Evolutionary conservation across 768 basidiomycete genomes (phyloP).

Genomic region (Lyophyllum decastes): DNA sequence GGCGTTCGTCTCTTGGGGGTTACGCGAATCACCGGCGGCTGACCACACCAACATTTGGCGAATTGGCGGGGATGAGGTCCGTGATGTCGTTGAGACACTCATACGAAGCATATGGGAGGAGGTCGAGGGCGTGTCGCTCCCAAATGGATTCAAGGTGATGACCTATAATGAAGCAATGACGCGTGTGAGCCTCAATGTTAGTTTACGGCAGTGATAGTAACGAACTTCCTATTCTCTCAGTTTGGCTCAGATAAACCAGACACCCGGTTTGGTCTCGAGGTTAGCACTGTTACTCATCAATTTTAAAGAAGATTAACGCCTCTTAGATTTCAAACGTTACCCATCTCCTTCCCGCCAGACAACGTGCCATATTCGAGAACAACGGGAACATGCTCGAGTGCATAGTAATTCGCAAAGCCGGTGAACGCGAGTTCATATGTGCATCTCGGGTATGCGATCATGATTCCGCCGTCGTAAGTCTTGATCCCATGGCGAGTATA

Average conservation of each 20-base stretch:
- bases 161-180: slow-evolving; percentile 92
- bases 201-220: neutral
- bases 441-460: slow-evolving; percentile 37
- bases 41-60: slow-evolving; percentile 55
- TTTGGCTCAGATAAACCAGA: slow-evolving; percentile 97
- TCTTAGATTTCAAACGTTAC: slow-evolving; percentile 47
- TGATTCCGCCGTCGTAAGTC: slow-evolving; percentile 31
- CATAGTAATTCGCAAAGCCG: slow-evolving; percentile 43
- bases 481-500: neutral
- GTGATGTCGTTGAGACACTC: slow-evolving; percentile 74
- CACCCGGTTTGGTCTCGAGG: slow-evolving; percentile 85
- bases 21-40: slow-evolving; percentile 21
- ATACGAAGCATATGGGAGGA: slow-evolving; percentile 77
- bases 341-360: slow-evolving; percentile 33
- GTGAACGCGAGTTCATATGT: slow-evolving; percentile 40
- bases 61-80: slow-evolving; percentile 85
- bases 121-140: slow-evolving; percentile 62
- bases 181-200: slow-evolving; percentile 50
- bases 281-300: slow-evolving; percentile 28
- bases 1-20: slow-evolving; percentile 89
- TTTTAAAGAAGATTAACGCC: slow-evolving; percentile 18
- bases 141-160: slow-evolving; percentile 73
- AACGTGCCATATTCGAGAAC: slow-evolving; percentile 27
- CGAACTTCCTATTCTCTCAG: slow-evolving; percentile 40
- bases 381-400: slow-evolving; percentile 43